These are phyloP conservation scores for Aspergillus ibericus DNA, from an alignment of 2,329 filamentous ascomycete species.

Conservation along the genomic window DNA sequence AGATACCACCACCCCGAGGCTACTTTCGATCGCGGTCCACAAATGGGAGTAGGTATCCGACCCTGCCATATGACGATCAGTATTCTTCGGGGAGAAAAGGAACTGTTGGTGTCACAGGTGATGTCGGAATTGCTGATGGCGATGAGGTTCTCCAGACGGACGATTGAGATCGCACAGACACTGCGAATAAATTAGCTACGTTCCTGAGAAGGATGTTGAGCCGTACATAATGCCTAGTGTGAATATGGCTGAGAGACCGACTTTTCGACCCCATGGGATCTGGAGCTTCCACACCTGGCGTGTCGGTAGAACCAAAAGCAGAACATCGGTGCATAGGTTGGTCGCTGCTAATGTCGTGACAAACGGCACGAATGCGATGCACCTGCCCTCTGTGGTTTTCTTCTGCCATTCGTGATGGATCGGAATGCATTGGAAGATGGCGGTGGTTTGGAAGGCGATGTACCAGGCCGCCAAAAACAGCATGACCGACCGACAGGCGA, in stretches of 20 bases:
- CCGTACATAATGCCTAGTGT: slow-evolving; percentile 1
- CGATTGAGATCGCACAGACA: neutral
- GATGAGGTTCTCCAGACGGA: neutral
- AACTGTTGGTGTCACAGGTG: neutral
- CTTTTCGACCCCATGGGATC: neutral
- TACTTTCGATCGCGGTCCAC: slow-evolving; percentile 4
- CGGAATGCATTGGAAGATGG: neutral
- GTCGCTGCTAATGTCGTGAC: neutral
- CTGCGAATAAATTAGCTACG: neutral
- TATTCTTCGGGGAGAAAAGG: no score
- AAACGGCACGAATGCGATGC: slow-evolving; percentile 1
- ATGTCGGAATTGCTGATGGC: neutral
- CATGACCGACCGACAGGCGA: neutral
- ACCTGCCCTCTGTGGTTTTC: neutral
- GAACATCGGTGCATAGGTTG: neutral
- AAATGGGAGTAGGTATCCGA: neutral
- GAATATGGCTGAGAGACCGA: neutral
- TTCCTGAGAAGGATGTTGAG: no score
- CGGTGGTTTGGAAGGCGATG: slow-evolving; percentile 1
- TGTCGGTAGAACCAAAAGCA: neutral
- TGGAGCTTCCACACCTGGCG: neutral
- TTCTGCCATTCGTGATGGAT: neutral
- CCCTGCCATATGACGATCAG: neutral
- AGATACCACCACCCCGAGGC: neutral
- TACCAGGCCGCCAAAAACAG: neutral